Conservation (phyloP, 139 green algal genomes). For the Picochlorum costavermella region DNA sequence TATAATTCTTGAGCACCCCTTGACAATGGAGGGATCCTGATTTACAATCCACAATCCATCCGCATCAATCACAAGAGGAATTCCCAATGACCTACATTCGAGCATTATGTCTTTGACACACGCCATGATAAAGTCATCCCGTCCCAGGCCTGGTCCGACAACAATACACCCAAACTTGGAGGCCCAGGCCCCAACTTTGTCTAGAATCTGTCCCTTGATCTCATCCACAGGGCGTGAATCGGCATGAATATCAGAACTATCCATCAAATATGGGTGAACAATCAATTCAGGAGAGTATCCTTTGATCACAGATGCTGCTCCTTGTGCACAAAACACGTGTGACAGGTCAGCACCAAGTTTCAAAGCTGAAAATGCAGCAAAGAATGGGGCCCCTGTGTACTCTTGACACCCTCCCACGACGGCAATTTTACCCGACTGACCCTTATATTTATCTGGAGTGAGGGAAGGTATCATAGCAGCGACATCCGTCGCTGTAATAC, state of each 20-base stretch:
- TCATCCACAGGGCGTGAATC: neutral
- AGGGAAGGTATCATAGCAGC: neutral
- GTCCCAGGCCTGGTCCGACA: slow-evolving; percentile 69
- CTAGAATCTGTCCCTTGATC: slow-evolving; percentile 10
- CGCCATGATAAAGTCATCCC: slow-evolving; percentile 34
- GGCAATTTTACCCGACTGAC: slow-evolving; percentile 78
- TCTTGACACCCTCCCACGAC: slow-evolving; percentile 88
- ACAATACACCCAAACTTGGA: slow-evolving; percentile 52
- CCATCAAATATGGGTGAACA: slow-evolving; percentile 78
- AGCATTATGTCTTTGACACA: slow-evolving; percentile 25
- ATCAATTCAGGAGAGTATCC: slow-evolving; percentile 91
- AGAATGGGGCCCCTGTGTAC: slow-evolving; percentile 95
- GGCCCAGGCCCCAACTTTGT: slow-evolving; percentile 50
- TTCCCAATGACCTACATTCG: neutral
- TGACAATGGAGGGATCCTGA: slow-evolving; percentile 27
- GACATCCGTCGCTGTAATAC: neutral
- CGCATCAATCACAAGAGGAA: slow-evolving; percentile 51
- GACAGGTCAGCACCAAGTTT: slow-evolving; percentile 78
- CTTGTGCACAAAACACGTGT: slow-evolving; percentile 82
- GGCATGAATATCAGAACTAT: slow-evolving; percentile 16
- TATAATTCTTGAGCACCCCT: slow-evolving; percentile 33
- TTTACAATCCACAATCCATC: slow-evolving; percentile 52
- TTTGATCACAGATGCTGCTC: slow-evolving; percentile 84
- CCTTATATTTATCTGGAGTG: slow-evolving; percentile 62
- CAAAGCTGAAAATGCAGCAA: slow-evolving; percentile 76